Base-by-base conservation (phyloP, 2,329 filamentous ascomycete species). In the Biscogniauxia mediterranea region DNA sequence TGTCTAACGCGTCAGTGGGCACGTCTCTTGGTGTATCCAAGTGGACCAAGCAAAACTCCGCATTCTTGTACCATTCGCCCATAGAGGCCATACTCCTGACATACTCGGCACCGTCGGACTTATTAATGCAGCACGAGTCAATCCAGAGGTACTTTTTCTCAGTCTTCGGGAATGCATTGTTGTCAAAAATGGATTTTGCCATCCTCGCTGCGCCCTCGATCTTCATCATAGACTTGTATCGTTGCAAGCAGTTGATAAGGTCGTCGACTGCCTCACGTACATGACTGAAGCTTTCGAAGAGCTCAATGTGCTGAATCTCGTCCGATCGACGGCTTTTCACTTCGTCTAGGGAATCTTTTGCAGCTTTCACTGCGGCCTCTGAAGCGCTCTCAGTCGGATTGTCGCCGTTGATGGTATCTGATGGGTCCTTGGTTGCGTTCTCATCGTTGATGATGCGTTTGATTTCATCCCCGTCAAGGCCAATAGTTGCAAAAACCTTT, bases 51-150 rank as follows among this genome's bases (percentile, higher is more conserved):
- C 70, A 73, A 57, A 70, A 73, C 23, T 72, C 69, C 9, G 73
- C 70, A 53, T 72, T 67, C 8, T 67, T 68, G 55, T 76, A 74
- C 71, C 69, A 74, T 25, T 73, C 67, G 21, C 55, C 52, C 55
- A 3, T 64, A 59, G 28, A 32, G 11, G 28, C 28, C 28, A 75
- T 65, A 11, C 72, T 73, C 58, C 69, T 68, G 26, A 61, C 67
- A 5, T 73, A 65, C 62, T 75, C 73, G 20, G 66, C 68, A 50
- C 62, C 66, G 57, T 74, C 67, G 2, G 57, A 57, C 52, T 71
- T 74, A 64, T 75, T 69, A 57, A 75, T 75, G 59, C 73, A 75
- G 60, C 70, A 73, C 1, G 72, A 72, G 59, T 75, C 73, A 5
- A 68, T 69, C 73, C 73, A 75, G 13, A 75, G 21, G 54, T 74